These are phyloP conservation scores for Juglanconis juglandina DNA, from an alignment of 2,329 filamentous ascomycete species.

Conservation along the genomic window DNA sequence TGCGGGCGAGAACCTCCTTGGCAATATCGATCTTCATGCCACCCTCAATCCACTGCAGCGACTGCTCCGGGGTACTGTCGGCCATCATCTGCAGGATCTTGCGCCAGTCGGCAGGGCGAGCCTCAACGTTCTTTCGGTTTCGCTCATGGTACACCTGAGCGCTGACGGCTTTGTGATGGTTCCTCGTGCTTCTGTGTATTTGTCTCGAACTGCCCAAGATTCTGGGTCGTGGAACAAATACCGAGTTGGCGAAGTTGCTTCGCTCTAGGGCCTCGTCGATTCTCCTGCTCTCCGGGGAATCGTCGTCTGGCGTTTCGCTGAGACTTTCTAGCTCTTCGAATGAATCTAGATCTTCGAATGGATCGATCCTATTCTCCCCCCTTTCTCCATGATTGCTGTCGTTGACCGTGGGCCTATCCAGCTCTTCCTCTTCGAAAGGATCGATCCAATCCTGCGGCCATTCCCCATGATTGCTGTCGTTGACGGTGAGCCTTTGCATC, in stretches of 20 bases:
- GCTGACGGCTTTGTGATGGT: constrained; percentile 25
- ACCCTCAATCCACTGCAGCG: constrained; percentile 14
- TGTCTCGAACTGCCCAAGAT: constrained; percentile 20
- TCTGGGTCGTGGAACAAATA: constrained; percentile 26
- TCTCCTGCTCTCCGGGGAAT: background rate
- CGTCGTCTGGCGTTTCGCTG: background rate
- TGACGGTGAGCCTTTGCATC: no score
- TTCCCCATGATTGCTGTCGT: no score
- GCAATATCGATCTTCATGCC: constrained; percentile 26
- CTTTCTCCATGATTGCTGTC: background rate
- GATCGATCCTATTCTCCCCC: no score
- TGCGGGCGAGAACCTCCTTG: constrained; percentile 18
- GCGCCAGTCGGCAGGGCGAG: constrained; percentile 34
- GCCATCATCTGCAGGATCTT: constrained; percentile 36
- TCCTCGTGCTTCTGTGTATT: constrained; percentile 20
- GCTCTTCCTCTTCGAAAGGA: background rate
- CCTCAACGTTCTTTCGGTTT: constrained; percentile 23
- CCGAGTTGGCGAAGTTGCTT: constrained; percentile 20
- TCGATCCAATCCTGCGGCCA: no score
- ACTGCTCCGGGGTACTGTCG: constrained; percentile 29
- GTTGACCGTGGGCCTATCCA: background rate
- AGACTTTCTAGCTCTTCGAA: background rate
- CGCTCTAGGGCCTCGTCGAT: constrained; percentile 9
- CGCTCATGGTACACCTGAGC: constrained; percentile 36
- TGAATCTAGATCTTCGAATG: no score